These are phyloP conservation scores for Erodium maritimum DNA, from an alignment of 345 rosid species.

Conservation along the genomic window DNA sequence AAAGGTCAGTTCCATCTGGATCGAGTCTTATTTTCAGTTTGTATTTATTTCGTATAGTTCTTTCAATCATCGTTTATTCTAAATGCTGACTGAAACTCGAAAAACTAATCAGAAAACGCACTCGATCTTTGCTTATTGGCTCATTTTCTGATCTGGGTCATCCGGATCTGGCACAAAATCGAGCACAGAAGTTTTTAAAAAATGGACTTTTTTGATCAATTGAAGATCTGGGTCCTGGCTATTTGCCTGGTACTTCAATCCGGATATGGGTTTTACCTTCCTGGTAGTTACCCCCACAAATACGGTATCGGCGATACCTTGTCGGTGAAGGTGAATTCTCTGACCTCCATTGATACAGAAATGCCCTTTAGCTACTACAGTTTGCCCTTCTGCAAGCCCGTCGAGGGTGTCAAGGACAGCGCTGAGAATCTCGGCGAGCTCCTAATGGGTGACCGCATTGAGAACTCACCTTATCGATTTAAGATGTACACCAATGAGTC, in stretches of 20 bases:
- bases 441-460: slow-evolving; percentile 83
- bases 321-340: slow-evolving; percentile 79
- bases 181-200: slow-evolving; percentile 4
- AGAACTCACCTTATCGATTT: slow-evolving; percentile 68
- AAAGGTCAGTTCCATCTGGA: too few species aligned
- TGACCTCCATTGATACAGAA: slow-evolving; percentile 79
- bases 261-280: slow-evolving; percentile 55
- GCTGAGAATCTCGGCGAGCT: slow-evolving; percentile 88
- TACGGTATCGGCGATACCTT: slow-evolving; percentile 39
- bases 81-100: too few species aligned
- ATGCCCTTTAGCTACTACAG: slow-evolving; percentile 79
- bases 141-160: slow-evolving; percentile 24
- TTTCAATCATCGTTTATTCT: too few species aligned
- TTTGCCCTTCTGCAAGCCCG: slow-evolving; percentile 61
- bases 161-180: slow-evolving; percentile 36
- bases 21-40: not conserved
- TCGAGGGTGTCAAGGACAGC: slow-evolving; percentile 75
- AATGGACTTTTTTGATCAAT: slow-evolving; percentile 25
- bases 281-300: slow-evolving; percentile 75
- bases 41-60: too few species aligned
- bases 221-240: slow-evolving; percentile 43
- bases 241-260: slow-evolving; percentile 25
- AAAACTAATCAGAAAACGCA: not conserved
- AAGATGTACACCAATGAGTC: slow-evolving; percentile 57
- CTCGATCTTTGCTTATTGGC: not conserved